Evolutionary conservation across 495 filamentous ascomycete genomes (phyloP).

Genomic region (Hypoxylon crocopeplum): DNA sequence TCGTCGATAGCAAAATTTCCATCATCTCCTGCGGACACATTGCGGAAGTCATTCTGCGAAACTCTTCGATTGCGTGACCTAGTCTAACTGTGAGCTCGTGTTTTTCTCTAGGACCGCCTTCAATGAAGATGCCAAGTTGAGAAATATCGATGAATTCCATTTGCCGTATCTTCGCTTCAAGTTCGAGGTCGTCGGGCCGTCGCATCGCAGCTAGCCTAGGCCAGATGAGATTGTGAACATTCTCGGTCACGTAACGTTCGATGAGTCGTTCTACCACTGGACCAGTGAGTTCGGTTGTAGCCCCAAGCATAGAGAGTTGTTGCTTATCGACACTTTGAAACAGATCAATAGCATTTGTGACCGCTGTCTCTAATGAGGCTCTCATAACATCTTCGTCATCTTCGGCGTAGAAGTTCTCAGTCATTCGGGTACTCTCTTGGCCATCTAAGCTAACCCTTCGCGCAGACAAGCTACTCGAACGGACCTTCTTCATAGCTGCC

Average conservation of each 20-base stretch:
- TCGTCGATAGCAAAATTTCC: conserved; percentile 82
- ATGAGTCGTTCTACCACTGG: conserved; percentile 91
- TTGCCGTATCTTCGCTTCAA: conserved; percentile 87
- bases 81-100: conserved; percentile 75
- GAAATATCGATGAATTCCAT: conserved; percentile 95
- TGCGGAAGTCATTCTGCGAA: conserved; percentile 83
- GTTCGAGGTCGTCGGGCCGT: conserved; percentile 82
- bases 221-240: conserved; percentile 85
- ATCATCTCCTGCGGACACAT: conserved; percentile 95
- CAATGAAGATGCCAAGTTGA: conserved; percentile 86
- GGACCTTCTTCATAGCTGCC: conserved; percentile 56
- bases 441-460: conserved; percentile 33
- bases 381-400: conserved; percentile 90
- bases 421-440: conserved; percentile 24
- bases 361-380: conserved; percentile 83
- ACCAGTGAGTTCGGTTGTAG: conserved; percentile 92
- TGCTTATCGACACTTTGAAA: conserved; percentile 96
- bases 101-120: conserved; percentile 73
- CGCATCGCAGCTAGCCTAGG: conserved; percentile 81
- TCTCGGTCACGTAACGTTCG: conserved; percentile 93
- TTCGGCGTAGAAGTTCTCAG: conserved; percentile 63
- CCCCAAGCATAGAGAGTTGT: conserved; percentile 87
- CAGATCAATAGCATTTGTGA: conserved; percentile 91
- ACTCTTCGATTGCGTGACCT: conserved; percentile 81
- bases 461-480: conserved; percentile 52